phyloP scores from a whole-genome alignment of 78 protist genomes.

The Isochrysis galbana region DNA sequence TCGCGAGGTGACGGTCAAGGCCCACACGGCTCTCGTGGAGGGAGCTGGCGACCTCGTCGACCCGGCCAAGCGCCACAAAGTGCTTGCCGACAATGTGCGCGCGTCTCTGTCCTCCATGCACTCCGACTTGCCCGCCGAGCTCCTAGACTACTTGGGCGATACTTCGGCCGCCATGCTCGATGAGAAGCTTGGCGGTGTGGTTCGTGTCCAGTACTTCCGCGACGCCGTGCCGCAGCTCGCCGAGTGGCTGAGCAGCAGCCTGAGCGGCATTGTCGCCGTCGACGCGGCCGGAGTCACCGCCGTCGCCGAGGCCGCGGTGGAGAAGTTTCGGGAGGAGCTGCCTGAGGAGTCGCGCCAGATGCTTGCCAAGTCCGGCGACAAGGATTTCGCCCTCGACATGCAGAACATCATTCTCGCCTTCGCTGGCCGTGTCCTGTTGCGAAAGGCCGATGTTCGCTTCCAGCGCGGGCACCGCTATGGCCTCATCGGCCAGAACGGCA shows the following conservation, averaged over 20 bases:
- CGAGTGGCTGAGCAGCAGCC: background rate
- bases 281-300: background rate
- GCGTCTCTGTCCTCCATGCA: background rate
- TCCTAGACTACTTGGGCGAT: background rate
- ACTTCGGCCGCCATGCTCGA: background rate
- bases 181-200: background rate
- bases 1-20: background rate
- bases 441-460: background rate
- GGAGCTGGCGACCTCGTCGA: background rate
- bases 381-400: background rate
- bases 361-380: background rate
- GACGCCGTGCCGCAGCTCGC: background rate
- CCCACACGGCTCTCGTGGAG: background rate
- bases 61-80: background rate
- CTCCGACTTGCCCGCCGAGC: background rate
- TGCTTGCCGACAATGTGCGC: background rate
- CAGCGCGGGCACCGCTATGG: conserved; percentile 23
- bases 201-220: background rate
- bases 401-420: conserved; percentile 24
- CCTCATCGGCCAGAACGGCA: conserved; percentile 44
- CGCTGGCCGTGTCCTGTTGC: conserved; percentile 25
- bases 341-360: background rate
- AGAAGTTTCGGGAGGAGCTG: background rate
- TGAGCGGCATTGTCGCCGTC: background rate
- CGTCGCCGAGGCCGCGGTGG: background rate